These are phyloP conservation scores for Chlamydomonas schloesseri DNA, from an alignment of 139 green algal genomes.

Conservation along the genomic window DNA sequence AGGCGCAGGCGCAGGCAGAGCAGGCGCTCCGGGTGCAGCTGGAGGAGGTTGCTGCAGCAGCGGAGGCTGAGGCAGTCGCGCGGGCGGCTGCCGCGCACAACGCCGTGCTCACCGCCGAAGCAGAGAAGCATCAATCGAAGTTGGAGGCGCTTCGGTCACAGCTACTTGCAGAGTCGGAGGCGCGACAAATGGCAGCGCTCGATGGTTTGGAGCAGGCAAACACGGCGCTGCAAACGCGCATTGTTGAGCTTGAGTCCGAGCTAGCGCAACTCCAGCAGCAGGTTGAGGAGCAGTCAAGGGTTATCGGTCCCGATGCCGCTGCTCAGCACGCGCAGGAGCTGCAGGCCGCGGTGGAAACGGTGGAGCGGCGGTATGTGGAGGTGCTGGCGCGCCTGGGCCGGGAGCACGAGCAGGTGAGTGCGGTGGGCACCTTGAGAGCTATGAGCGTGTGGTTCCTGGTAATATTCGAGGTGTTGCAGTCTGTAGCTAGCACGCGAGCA, in stretches of 20 bases:
- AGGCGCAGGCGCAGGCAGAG: neutral
- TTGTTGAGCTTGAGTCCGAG: no score
- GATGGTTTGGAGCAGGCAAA: neutral
- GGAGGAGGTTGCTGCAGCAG: neutral
- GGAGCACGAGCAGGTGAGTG: conserved; percentile 29
- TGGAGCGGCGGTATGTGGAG: conserved; percentile 36
- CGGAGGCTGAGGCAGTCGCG: neutral
- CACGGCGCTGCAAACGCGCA: no score
- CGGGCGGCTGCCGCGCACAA: no score
- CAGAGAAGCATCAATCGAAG: no score
- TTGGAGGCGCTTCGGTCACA: neutral
- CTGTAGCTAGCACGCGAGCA: no score
- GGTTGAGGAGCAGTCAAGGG: no score
- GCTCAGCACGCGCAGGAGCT: neutral
- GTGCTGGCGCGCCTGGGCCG: conserved; percentile 13
- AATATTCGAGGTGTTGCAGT: no score
- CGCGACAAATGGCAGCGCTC: neutral
- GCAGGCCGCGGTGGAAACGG: neutral
- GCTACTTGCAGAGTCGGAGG: neutral
- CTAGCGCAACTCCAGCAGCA: no score
- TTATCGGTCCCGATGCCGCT: no score
- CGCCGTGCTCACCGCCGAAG: no score
- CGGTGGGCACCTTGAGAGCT: no score
- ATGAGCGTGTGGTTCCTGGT: no score
- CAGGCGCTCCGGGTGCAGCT: neutral